These are phyloP conservation scores for Scheffersomyces ergatensis DNA, from an alignment of 805 yeast genomes.

Conservation along the genomic window DNA sequence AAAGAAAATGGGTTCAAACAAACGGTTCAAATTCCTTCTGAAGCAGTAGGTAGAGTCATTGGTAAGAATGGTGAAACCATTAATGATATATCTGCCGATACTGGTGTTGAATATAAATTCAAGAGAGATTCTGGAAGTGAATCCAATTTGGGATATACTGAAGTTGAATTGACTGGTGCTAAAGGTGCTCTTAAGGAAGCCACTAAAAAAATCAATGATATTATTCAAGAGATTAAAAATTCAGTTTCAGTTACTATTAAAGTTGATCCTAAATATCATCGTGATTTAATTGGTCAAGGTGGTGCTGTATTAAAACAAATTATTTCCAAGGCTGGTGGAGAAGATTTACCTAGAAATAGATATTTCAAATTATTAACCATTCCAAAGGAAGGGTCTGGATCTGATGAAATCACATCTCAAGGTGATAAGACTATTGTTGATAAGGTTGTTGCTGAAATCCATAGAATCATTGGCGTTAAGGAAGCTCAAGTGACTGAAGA, in stretches of 20 bases:
- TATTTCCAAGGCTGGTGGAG: conserved; percentile 73
- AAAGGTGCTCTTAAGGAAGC: conserved; percentile 75
- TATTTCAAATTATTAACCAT: conserved; percentile 60
- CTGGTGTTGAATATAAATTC: conserved; percentile 57
- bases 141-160: conserved; percentile 49
- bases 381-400: conserved; percentile 65
- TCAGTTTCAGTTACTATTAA: conserved; percentile 53
- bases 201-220: conserved; percentile 53
- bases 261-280: conserved; percentile 74
- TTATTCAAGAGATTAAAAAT: conserved; percentile 67
- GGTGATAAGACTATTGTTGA: conserved; percentile 79
- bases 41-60: conserved; percentile 79
- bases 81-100: conserved; percentile 70
- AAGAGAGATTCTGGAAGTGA: conserved; percentile 43
- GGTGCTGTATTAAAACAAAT: conserved; percentile 75
- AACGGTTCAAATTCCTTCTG: conserved; percentile 63
- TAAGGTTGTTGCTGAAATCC: conserved; percentile 60
- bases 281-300: conserved; percentile 72
- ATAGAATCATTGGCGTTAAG: conserved; percentile 58
- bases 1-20: conserved; percentile 76
- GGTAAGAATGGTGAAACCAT: conserved; percentile 87
- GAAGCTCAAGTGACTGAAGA: conserved; percentile 57
- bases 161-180: conserved; percentile 75
- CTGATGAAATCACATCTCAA: conserved; percentile 56
- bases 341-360: conserved; percentile 44